Evolutionary conservation across 2,329 filamentous ascomycete species (phyloP), one percentile per base, ranked within the genome.

Genomic region (Colletotrichum cuscutae): DNA sequence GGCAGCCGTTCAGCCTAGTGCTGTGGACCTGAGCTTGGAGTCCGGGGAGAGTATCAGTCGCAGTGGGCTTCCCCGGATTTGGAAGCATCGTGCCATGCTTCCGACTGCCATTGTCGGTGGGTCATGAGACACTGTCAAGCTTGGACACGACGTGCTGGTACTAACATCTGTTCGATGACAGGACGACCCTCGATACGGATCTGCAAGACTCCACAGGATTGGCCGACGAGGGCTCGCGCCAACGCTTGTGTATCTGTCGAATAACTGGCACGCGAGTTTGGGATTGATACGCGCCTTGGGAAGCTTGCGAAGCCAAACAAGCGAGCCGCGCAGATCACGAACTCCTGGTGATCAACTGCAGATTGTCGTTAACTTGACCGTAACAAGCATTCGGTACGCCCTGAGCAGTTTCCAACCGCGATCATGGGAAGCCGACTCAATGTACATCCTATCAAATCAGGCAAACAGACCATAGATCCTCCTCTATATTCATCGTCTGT

Each of bases 61-160:
- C 37, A 15, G 28, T 32, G 32, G 56, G 9, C 58, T 62, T 53
- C 65, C 65, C 53, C 19, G 12, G 28, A 65, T 60, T 65, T 46
- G 42, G 54, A 72, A 26, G 32, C 15, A 19, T 63, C 9, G 9
- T 59, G 24, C 46, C 64, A 72, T 56, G 58, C 58, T 58, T 63
- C 35, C 42, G 19, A 53, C 35, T 60, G 35, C 42, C 42, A 49
- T 37, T 24, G 4, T 59, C 42, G 52, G 70, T 69, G 70, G 70
- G 60, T 60, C 70, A 69, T 32, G 26, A 72, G 69, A 56, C 49
- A 15, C n/a, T 24, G 30, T 58, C 35, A 11, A 61, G 15, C 28
- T 2, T 6, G 5, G 52, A 11, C 11, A 28, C 52, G 49, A 32
- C 28, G 24, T 58, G 22, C 19, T 62, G 49, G 30, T n/a, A 42